These are phyloP conservation scores for Calonectria multiphialidica DNA, from an alignment of 2,329 filamentous ascomycete genomes.

Conservation along the genomic window DNA sequence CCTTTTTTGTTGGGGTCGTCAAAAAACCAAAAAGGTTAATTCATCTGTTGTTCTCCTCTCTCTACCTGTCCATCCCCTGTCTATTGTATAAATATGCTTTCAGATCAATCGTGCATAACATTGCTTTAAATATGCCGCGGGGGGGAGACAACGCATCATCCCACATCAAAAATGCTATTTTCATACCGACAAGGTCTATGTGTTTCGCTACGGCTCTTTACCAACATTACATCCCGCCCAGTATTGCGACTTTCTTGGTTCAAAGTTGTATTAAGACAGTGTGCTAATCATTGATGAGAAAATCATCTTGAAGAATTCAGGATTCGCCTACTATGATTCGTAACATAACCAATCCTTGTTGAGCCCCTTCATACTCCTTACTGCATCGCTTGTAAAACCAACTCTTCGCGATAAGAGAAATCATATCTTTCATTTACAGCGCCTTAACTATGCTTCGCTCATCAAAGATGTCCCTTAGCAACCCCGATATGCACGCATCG, in stretches of 20 bases:
- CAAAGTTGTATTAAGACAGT: background rate
- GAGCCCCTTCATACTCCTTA: background rate
- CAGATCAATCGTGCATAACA: too few species aligned
- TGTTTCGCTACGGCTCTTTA: too few species aligned
- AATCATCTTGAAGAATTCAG: background rate
- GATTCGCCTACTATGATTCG: background rate
- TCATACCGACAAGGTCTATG: too few species aligned
- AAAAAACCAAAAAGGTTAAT: too few species aligned
- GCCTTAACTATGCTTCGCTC: constrained; percentile 77
- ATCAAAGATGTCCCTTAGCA: constrained; percentile 84
- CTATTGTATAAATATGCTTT: too few species aligned
- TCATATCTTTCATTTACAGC: constrained; percentile 50
- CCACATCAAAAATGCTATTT: too few species aligned
- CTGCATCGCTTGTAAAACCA: background rate
- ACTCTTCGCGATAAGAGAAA: constrained; percentile 6
- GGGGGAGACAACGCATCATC: too few species aligned
- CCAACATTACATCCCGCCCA: too few species aligned
- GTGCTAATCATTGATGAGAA: background rate
- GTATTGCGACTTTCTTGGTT: background rate
- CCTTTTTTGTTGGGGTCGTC: too few species aligned
- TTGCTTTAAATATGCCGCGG: too few species aligned
- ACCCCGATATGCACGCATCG: constrained; percentile 70
- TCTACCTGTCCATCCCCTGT: too few species aligned
- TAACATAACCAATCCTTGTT: background rate
- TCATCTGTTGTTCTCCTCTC: too few species aligned